Conservation (phyloP, 495 filamentous ascomycete species). For the Penicillium arizonense region DNA sequence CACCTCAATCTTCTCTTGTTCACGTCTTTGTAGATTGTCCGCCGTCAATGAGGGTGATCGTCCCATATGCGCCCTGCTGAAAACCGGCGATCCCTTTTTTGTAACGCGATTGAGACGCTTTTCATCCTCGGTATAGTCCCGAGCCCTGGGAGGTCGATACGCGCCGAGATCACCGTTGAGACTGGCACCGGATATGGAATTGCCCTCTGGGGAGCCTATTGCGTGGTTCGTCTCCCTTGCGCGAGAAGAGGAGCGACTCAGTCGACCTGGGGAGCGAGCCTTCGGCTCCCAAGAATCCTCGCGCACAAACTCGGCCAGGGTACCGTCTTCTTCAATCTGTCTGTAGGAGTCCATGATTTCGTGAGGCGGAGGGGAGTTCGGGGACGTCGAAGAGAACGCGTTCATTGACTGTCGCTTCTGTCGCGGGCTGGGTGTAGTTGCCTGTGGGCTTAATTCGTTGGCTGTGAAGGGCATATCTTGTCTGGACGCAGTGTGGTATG, state of each 20-base stretch:
- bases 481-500: constrained; percentile 32
- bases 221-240: constrained; percentile 14
- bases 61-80: constrained; percentile 45
- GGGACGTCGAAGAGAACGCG: constrained; percentile 19
- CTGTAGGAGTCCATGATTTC: constrained; percentile 45
- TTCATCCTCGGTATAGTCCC: constrained; percentile 45
- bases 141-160: constrained; percentile 28
- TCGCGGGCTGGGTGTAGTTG: constrained; percentile 21
- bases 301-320: constrained; percentile 34
- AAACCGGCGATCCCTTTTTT: constrained; percentile 41
- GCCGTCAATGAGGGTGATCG: constrained; percentile 34
- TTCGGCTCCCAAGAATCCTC: constrained; percentile 27
- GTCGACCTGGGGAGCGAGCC: constrained; percentile 13
- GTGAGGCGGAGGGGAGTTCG: constrained; percentile 41
- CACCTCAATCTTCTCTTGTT: constrained; percentile 21
- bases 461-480: constrained; percentile 11
- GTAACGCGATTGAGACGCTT: constrained; percentile 44
- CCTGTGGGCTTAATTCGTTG: constrained; percentile 17
- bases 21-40: constrained; percentile 48
- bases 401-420: constrained; percentile 5
- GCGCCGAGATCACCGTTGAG: constrained; percentile 31
- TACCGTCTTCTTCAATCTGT: constrained; percentile 43
- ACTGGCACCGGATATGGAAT: constrained; percentile 22
- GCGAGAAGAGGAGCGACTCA: constrained; percentile 28
- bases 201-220: constrained; percentile 7